Conservation (phyloP, 441 rosid genomes). For the Pelargonium cotyledonis region DNA sequence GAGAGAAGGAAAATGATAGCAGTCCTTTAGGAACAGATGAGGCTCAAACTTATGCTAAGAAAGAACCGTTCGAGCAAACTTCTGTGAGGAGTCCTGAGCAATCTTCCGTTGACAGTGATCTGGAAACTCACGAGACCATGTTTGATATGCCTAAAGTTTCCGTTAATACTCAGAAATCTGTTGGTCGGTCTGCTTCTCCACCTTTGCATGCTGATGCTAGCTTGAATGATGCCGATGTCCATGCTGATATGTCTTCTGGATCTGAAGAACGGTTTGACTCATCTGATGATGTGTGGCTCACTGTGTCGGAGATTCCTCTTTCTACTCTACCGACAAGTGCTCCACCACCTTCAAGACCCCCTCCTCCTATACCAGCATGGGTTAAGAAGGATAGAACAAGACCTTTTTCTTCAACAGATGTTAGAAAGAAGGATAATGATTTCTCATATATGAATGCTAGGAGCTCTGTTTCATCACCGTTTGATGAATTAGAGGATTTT, state of each 20-base stretch:
- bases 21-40: neutral
- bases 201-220: constrained; percentile 29
- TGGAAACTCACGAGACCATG: constrained; percentile 10
- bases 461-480: constrained; percentile 39
- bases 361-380: constrained; percentile 80
- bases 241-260: constrained; percentile 31
- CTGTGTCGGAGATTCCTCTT: constrained; percentile 86
- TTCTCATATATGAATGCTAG: constrained; percentile 36
- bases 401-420: constrained; percentile 36
- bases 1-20: neutral
- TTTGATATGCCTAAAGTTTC: constrained; percentile 44
- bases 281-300: constrained; percentile 74
- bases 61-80: neutral
- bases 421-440: constrained; percentile 42
- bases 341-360: constrained; percentile 91
- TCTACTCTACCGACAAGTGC: constrained; percentile 71
- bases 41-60: constrained; percentile 1
- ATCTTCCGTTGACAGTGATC: constrained; percentile 11
- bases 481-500: constrained; percentile 68
- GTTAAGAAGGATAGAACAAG: constrained; percentile 31
- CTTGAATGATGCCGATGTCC: constrained; percentile 35
- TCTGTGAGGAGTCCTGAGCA: neutral
- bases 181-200: constrained; percentile 36
- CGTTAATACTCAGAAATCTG: constrained; percentile 30
- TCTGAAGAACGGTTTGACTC: constrained; percentile 47